These are phyloP conservation scores for Rosa multiflora DNA, from an alignment of 306 rosid genomes.

Conservation along the genomic window DNA sequence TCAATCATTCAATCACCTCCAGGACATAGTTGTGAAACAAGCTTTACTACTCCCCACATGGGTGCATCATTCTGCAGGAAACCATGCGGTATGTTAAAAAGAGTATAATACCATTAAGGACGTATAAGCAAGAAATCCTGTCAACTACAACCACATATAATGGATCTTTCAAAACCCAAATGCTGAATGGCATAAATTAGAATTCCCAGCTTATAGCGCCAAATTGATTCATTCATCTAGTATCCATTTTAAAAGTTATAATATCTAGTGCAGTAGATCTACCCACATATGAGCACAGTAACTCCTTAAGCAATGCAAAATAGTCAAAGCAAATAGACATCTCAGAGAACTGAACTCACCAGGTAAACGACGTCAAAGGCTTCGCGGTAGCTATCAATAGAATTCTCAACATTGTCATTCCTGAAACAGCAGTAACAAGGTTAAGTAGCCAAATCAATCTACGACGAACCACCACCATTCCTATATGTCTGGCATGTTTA, in stretches of 20 bases:
- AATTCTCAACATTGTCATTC: conserved; percentile 70
- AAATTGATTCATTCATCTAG: not conserved
- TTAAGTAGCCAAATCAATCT: conserved; percentile 20
- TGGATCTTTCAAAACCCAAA: not conserved
- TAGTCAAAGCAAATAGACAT: not conserved
- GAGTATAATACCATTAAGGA: not conserved
- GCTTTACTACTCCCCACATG: conserved; percentile 70
- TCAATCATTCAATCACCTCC: conserved; percentile 26
- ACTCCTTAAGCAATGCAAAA: not conserved
- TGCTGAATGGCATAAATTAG: not conserved
- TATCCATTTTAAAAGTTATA: not conserved
- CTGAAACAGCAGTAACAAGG: conserved; percentile 43
- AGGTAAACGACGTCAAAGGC: conserved; percentile 79
- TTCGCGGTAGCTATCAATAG: conserved; percentile 60
- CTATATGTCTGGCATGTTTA: not conserved
- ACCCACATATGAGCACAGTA: not conserved
- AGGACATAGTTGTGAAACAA: conserved; percentile 61
- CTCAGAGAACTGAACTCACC: conserved; percentile 50
- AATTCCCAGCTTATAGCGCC: not conserved
- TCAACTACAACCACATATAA: not conserved
- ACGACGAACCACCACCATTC: not conserved
- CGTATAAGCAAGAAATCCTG: not conserved
- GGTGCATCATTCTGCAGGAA: conserved; percentile 91
- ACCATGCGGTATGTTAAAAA: conserved; percentile 12
- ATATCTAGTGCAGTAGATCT: not conserved